Percentiles rank a stretch among this genome's conserved stretches.
These are phyloP conservation scores for Candida silvatica DNA, from an alignment of 805 yeast species.

Conservation along the genomic window DNA sequence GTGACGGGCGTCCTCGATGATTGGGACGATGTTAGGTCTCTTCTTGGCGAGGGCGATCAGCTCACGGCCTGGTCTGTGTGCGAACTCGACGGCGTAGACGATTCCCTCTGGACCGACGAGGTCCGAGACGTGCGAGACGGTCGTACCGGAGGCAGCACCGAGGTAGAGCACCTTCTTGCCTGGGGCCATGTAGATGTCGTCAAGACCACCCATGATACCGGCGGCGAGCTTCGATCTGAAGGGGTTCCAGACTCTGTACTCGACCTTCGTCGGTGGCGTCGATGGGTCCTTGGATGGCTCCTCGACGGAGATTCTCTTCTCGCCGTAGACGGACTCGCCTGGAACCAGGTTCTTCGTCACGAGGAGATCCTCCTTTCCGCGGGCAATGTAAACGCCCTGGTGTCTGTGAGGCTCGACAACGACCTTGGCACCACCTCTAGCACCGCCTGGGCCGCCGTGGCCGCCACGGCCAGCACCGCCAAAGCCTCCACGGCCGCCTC, in stretches of 20 bases:
- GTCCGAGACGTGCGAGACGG: slow-evolving; percentile 97
- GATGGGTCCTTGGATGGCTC: slow-evolving; percentile 86
- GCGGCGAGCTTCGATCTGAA: slow-evolving; percentile 99
- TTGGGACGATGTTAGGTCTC: slow-evolving; percentile 98
- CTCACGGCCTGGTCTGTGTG: slow-evolving; percentile 99
- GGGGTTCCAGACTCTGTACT: slow-evolving; percentile 99
- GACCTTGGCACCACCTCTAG: slow-evolving; percentile 89
- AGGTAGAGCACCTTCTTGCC: slow-evolving; percentile 95
- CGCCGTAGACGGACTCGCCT: slow-evolving; percentile 98
- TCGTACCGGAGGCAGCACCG: slow-evolving; percentile 99
- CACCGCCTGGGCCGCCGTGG: slow-evolving; percentile 70
- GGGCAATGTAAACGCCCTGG: slow-evolving; percentile 97
- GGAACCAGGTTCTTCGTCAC: slow-evolving; percentile 97
- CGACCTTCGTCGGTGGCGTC: slow-evolving; percentile 86
- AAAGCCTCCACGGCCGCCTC: slow-evolving; percentile 45
- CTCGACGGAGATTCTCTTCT: slow-evolving; percentile 90
- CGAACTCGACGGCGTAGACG: slow-evolving; percentile 98
- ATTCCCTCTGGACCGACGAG: slow-evolving; percentile 98
- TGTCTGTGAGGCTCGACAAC: slow-evolving; percentile 98
- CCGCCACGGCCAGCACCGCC: slow-evolving; percentile 56
- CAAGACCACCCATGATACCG: slow-evolving; percentile 99
- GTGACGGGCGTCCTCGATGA: slow-evolving; percentile 99
- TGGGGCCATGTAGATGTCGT: slow-evolving; percentile 94
- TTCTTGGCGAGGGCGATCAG: slow-evolving; percentile 99
- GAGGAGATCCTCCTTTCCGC: slow-evolving; percentile 98